Base-by-base conservation (phyloP, 805 yeast genomes). In the Clavispora fructus region DNA sequence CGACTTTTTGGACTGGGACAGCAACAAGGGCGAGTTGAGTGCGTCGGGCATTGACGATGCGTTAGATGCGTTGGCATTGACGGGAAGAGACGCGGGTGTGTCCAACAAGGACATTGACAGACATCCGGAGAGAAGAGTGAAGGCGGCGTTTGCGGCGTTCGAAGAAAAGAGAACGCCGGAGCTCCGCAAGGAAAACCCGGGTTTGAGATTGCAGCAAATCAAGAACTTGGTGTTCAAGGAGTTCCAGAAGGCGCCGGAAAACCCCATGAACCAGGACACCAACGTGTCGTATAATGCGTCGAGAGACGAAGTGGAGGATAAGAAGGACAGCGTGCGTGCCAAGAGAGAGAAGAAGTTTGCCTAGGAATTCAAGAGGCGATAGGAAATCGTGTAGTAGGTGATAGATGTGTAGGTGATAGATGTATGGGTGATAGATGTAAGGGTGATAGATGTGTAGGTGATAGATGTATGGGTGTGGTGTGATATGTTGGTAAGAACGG, bases 61-160 rank as follows among this genome's bases (percentile, higher is more conserved):
- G 2, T 69, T 87, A 51, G 88, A 86, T 44, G 95, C 95, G 4
- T 73, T 87, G 59, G 75, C 87, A 5, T 72, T 87, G 63, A 77
- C 90, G 11, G 68, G 72, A 23, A 77, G 71, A 40, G 78, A 73
- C 44, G 79, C 74, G 27, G 85, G 80, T 43, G 83, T 83, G 29
- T 65, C 69, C 37, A 68, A 67, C 50, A 82, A 82, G 58, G 87
- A 81, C 43, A 72, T 87, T 43, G 96, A 87, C 49, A 81, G 89
- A 64, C 96, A 87, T 56, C 95, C 96, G 9, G 96, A 87, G 70
- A 79, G 95, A 67, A 78, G 96, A 60, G 85, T 83, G 66, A 87
- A 87, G 69, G 88, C 92, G 25, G 95, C 95, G 0, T 72, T 73
- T 46, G 74, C 79, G 11, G 88, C 87, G 1, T 87, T 68, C 58